Evolutionary conservation across 2,329 filamentous ascomycete genomes (phyloP).

Genomic region (Fusarium armeniacum): DNA sequence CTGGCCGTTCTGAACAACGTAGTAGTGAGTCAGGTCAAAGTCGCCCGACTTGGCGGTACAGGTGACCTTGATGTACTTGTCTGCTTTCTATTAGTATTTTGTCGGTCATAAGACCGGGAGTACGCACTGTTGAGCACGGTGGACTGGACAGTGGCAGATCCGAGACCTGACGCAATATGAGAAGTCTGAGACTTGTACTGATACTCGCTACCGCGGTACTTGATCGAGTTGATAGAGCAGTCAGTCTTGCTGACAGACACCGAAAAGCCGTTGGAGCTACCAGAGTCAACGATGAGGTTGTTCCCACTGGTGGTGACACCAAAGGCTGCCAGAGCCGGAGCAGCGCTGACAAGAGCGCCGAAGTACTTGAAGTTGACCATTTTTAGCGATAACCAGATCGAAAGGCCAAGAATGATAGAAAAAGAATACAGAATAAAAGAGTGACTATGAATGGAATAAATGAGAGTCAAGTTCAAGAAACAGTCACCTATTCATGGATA

Average conservation of each 20-base stretch:
- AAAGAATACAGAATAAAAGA: not conserved
- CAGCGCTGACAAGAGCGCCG: slow-evolving; percentile 49
- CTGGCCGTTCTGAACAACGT: slow-evolving; percentile 72
- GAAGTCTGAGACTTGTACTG: slow-evolving; percentile 62
- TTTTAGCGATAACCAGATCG: slow-evolving; percentile 34
- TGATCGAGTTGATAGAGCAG: slow-evolving; percentile 75
- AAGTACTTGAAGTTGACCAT: slow-evolving; percentile 48
- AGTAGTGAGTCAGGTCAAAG: slow-evolving; percentile 70
- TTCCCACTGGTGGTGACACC: slow-evolving; percentile 58
- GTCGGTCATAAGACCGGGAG: not conserved
- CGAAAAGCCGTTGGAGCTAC: slow-evolving; percentile 62
- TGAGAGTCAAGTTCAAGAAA: not conserved
- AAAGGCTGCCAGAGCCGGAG: slow-evolving; percentile 57
- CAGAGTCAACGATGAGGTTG: slow-evolving; percentile 64
- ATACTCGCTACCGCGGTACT: slow-evolving; percentile 70
- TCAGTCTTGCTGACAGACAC: slow-evolving; percentile 66
- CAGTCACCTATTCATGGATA: not conserved
- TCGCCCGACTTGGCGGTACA: slow-evolving; percentile 66
- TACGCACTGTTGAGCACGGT: slow-evolving; percentile 54
- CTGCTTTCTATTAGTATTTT: slow-evolving; percentile 25
- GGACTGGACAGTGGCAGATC: slow-evolving; percentile 67
- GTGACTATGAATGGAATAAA: not conserved
- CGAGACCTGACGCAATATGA: slow-evolving; percentile 60
- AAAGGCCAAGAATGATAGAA: slow-evolving; percentile 4
- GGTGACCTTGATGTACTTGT: slow-evolving; percentile 71